Percentiles rank a stretch among this genome's conserved stretches.
Evolutionary conservation across 208 protist species (phyloP).

Genomic region (Acanthamoeba rhysodes): DNA sequence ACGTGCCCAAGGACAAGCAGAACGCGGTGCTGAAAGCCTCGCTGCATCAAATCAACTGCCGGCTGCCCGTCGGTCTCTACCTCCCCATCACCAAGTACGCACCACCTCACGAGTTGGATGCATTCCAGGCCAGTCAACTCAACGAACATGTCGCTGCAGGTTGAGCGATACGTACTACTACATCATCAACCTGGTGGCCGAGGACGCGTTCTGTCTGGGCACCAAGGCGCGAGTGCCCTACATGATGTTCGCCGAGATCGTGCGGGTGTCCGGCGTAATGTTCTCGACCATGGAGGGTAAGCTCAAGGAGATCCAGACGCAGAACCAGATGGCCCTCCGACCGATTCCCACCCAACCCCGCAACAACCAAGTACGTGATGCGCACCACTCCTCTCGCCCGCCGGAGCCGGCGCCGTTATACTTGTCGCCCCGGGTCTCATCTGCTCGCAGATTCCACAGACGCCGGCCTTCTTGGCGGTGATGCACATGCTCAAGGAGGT

Average conservation of each 20-base stretch:
- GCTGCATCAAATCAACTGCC: conserved; percentile 58
- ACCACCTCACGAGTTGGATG: background rate
- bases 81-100: conserved; percentile 23
- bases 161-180: conserved; percentile 16
- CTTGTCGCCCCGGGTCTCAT: background rate
- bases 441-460: background rate
- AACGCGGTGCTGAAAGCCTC: background rate
- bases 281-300: conserved; percentile 28
- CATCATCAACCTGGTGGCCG: conserved; percentile 27
- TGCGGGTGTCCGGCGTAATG: conserved; percentile 17
- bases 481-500: conserved; percentile 34
- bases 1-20: conserved; percentile 32
- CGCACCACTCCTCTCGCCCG: background rate
- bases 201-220: conserved; percentile 50
- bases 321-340: conserved; percentile 36
- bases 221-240: conserved; percentile 53
- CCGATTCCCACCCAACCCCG: background rate
- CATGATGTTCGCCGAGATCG: conserved; percentile 39
- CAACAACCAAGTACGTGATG: background rate
- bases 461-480: conserved; percentile 2
- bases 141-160: background rate
- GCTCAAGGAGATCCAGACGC: background rate
- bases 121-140: background rate
- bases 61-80: conserved; percentile 15
- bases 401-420: background rate